These are phyloP conservation scores for Yamadazyma sp. DNA, from an alignment of 805 yeast species.

Conservation along the genomic window DNA sequence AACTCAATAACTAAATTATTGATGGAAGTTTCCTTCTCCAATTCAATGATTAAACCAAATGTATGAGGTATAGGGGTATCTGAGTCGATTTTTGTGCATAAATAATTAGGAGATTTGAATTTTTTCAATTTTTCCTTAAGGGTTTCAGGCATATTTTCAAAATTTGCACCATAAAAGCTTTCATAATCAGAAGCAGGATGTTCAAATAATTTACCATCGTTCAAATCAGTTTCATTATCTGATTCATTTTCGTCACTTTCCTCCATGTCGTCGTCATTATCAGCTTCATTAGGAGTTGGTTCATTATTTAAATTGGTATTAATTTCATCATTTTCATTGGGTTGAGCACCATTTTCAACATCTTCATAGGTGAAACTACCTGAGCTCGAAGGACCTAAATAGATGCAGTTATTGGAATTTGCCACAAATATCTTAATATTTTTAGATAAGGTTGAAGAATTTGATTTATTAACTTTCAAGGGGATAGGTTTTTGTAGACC, in stretches of 20 bases:
- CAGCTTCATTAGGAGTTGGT: background rate
- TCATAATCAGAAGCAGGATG: constrained; percentile 1
- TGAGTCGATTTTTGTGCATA: constrained; percentile 34
- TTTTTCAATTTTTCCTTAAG: constrained; percentile 20
- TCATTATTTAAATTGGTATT: background rate
- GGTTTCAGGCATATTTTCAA: constrained; percentile 6
- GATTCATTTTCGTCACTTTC: constrained; percentile 1
- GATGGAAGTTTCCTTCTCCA: constrained; percentile 37
- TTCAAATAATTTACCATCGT: background rate
- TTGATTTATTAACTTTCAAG: constrained; percentile 25
- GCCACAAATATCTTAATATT: constrained; percentile 31
- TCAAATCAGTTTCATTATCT: constrained; percentile 1
- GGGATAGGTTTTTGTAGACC: constrained; percentile 41
- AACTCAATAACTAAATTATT: constrained; percentile 41
- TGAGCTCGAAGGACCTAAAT: constrained; percentile 36
- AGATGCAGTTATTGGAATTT: constrained; percentile 38
- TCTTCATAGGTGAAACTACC: constrained; percentile 43
- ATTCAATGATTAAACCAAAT: constrained; percentile 48
- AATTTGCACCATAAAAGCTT: background rate
- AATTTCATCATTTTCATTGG: background rate
- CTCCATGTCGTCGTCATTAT: background rate
- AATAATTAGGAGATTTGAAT: constrained; percentile 34
- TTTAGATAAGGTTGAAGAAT: constrained; percentile 24
- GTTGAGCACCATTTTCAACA: constrained; percentile 34
- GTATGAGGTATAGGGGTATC: constrained; percentile 49